Evolutionary conservation across 768 basidiomycete genomes (phyloP).

Genomic region (Amanita fuliginea): DNA sequence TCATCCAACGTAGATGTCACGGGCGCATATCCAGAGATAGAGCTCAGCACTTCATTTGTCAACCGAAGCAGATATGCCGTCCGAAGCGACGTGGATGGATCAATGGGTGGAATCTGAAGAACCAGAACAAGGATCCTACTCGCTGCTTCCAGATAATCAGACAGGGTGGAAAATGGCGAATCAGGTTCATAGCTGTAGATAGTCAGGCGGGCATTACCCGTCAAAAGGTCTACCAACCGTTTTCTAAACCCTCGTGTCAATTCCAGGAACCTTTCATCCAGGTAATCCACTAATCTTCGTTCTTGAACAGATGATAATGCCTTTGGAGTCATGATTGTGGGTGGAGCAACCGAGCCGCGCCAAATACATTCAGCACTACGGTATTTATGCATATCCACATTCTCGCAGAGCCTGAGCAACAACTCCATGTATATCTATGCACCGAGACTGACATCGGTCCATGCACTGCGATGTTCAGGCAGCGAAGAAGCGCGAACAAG

Average conservation of each 20-base stretch:
- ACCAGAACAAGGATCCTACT: slow-evolving; percentile 49
- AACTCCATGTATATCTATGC: slow-evolving; percentile 65
- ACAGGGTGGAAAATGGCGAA: slow-evolving; percentile 44
- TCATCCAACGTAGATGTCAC: slow-evolving; percentile 31
- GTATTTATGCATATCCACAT: slow-evolving; percentile 8
- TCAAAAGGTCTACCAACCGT: slow-evolving; percentile 36
- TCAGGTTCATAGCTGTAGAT: slow-evolving; percentile 33
- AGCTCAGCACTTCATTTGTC: slow-evolving; percentile 52
- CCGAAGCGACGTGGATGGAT: slow-evolving; percentile 58
- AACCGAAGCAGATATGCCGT: slow-evolving; percentile 59
- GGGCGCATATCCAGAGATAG: slow-evolving; percentile 51
- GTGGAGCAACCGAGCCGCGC: background rate
- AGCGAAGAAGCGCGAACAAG: background rate
- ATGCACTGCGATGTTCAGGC: slow-evolving; percentile 38
- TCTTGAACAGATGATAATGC: slow-evolving; percentile 49
- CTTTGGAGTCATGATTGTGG: background rate
- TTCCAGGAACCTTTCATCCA: slow-evolving; percentile 56
- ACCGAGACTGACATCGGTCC: slow-evolving; percentile 57
- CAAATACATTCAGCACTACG: background rate
- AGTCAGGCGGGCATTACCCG: background rate
- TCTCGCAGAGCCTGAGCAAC: slow-evolving; percentile 62
- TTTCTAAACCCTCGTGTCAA: slow-evolving; percentile 66
- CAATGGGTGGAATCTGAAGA: slow-evolving; percentile 65
- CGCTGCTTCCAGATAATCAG: slow-evolving; percentile 46
- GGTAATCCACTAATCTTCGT: slow-evolving; percentile 46